Percentiles rank a stretch among this genome's conserved stretches.
Evolutionary conservation across 805 yeast species (phyloP).

Genomic region (Phaffomyces antillensis): DNA sequence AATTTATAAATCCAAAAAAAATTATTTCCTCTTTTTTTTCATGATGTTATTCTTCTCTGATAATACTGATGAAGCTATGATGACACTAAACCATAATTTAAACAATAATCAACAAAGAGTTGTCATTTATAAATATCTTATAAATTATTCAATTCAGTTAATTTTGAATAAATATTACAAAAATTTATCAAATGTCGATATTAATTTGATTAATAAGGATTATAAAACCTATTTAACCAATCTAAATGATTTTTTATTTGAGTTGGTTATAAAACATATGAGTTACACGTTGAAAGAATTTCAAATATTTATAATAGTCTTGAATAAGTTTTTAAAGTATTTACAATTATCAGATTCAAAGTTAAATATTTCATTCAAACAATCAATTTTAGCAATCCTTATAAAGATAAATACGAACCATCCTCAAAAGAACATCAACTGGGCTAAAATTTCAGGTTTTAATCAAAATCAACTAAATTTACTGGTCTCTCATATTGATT

Average conservation of each 20-base stretch:
- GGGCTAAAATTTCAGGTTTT: constrained; percentile 13
- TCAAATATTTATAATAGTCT: constrained; percentile 2
- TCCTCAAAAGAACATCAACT: not conserved
- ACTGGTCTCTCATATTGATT: constrained; percentile 1
- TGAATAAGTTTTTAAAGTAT: constrained; percentile 1
- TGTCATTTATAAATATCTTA: constrained; percentile 1
- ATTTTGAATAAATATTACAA: constrained; percentile 1
- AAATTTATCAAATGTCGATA: not conserved
- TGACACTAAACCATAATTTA: not conserved
- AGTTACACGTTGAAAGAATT: not conserved
- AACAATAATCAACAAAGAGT: not conserved
- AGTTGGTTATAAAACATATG: not conserved
- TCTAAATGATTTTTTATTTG: not conserved
- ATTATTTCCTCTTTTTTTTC: too few relatives aligned
- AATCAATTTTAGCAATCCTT: constrained; percentile 6
- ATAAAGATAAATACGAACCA: constrained; percentile 1
- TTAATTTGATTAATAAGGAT: not conserved
- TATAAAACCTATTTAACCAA: not conserved
- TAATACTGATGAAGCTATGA: not conserved
- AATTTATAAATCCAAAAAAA: too few relatives aligned
- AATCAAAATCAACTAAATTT: not conserved
- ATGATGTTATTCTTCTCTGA: not conserved
- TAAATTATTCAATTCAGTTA: constrained; percentile 3
- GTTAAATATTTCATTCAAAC: constrained; percentile 10
- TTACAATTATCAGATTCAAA: not conserved